phyloP scores from a whole-genome alignment of 441 rosid species.

The Adansonia rubrostipa region DNA sequence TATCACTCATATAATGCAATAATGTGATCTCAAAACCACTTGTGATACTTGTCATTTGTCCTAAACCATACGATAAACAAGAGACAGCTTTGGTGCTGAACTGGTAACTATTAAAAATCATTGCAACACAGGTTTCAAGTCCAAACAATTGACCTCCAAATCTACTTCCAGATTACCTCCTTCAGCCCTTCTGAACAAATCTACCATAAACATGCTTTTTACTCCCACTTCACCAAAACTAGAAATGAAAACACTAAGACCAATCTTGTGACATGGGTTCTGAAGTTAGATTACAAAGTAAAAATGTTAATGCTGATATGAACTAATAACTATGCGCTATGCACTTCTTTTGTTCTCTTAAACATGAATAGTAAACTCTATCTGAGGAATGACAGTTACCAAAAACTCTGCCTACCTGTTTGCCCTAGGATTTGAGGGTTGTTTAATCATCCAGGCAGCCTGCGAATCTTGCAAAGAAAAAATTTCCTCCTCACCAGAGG shows the following conservation, averaged over 20 bases:
- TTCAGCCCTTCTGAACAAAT: not conserved
- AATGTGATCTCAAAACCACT: constrained; percentile 1
- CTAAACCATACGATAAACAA: not conserved
- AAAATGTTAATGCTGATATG: not conserved
- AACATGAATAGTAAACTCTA: not conserved
- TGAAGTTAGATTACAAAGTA: not conserved
- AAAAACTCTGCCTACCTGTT: constrained; percentile 57
- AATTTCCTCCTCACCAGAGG: constrained; percentile 59
- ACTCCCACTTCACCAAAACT: not conserved
- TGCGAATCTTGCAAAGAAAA: constrained; percentile 50
- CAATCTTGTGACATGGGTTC: not conserved
- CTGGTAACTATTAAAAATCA: not conserved
- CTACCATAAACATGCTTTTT: not conserved
- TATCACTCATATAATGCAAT: not conserved
- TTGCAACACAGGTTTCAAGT: not conserved
- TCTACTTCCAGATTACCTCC: not conserved
- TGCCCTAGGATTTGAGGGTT: constrained; percentile 46
- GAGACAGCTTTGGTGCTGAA: not conserved
- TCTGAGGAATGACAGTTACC: not conserved
- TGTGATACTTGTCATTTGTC: not conserved
- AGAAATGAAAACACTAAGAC: not conserved
- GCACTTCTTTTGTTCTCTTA: not conserved
- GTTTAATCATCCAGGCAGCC: constrained; percentile 46
- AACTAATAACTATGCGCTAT: not conserved
- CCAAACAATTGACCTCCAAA: not conserved